Conservation (phyloP, 352 stramenopile species). For the Phytopythium delawarense region DNA sequence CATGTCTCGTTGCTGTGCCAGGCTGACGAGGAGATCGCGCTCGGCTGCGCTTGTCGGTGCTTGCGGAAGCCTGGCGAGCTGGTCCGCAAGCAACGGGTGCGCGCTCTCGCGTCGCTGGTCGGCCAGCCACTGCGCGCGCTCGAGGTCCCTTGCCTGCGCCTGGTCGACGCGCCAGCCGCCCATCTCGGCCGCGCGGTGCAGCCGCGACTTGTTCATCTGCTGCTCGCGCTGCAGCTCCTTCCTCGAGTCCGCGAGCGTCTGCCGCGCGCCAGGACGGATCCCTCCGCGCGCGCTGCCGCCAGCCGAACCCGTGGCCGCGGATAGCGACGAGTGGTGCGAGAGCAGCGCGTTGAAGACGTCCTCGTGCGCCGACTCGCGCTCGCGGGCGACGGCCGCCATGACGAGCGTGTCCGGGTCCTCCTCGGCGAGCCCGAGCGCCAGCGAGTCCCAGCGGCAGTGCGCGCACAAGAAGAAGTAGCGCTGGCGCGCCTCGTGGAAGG, state of each 20-base stretch:
- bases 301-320: conserved; percentile 4
- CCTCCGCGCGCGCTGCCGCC: conserved; percentile 11
- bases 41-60: neutral
- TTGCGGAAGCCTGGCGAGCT: conserved; percentile 26
- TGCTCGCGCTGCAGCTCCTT: conserved; percentile 79
- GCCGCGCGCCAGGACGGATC: conserved; percentile 21
- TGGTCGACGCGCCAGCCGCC: conserved; percentile 73
- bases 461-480: conserved; percentile 79
- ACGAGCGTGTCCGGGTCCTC: conserved; percentile 82
- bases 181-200: conserved; percentile 67
- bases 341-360: conserved; percentile 73
- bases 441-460: conserved; percentile 86
- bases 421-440: conserved; percentile 53
- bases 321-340: conserved; percentile 37
- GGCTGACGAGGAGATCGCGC: conserved; percentile 14
- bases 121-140: conserved; percentile 57
- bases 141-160: conserved; percentile 37
- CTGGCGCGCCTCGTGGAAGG: conserved; percentile 45
- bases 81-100: conserved; percentile 50
- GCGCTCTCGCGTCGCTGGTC: conserved; percentile 53
- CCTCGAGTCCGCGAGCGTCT: conserved; percentile 60
- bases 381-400: conserved; percentile 71
- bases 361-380: conserved; percentile 68
- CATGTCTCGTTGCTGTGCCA: conserved; percentile 40
- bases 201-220: conserved; percentile 77